Conservation (phyloP, 163 green algal genomes). For the Scenedesmus sp. region DNA sequence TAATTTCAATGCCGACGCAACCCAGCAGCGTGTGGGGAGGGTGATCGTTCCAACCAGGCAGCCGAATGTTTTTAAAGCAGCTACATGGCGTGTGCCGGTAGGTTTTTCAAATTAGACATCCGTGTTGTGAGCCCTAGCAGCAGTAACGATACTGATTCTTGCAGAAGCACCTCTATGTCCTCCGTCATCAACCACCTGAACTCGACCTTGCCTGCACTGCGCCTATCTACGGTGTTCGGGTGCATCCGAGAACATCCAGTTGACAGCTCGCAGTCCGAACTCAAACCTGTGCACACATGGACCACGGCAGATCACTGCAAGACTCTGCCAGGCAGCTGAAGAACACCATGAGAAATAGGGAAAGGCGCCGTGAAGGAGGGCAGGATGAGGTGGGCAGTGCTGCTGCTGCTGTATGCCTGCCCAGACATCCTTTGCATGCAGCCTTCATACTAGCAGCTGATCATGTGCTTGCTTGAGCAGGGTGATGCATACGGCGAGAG, state of each 20-base stretch:
- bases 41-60: background rate
- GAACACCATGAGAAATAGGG: background rate
- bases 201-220: background rate
- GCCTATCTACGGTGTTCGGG: background rate
- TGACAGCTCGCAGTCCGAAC: background rate
- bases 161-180: background rate
- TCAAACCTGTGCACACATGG: background rate
- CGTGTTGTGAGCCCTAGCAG: constrained; percentile 1
- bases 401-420: background rate
- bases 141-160: background rate
- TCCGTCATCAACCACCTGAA: background rate
- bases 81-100: background rate
- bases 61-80: background rate
- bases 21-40: background rate
- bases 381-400: background rate
- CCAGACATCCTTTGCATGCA: background rate
- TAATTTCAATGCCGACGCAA: background rate
- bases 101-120: background rate
- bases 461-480: background rate
- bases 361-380: background rate
- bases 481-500: constrained; percentile 20
- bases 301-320: background rate
- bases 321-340: constrained; percentile 3
- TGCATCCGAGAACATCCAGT: background rate
- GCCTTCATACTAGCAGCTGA: background rate